A percentile compares a stretch with the other conserved stretches of the same genome.
phyloP scores from a whole-genome alignment of 805 yeast species.

The Lachancea kluyveri region DNA sequence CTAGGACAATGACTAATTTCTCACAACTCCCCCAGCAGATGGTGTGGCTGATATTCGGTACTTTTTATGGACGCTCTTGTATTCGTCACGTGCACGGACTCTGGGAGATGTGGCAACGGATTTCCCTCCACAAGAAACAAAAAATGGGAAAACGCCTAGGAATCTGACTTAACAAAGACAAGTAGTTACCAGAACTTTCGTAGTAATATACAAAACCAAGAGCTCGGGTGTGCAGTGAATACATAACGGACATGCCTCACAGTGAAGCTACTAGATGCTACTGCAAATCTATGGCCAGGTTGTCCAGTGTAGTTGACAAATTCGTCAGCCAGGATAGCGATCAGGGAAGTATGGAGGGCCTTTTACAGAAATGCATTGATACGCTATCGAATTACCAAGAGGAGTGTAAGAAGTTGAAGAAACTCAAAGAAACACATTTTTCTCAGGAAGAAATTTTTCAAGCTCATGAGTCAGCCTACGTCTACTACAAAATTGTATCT shows the following conservation, averaged over 20 bases:
- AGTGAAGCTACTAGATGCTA: constrained; percentile 2
- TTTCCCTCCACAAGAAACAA: no score
- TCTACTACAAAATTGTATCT: constrained; percentile 32
- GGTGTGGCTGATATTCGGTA: no score
- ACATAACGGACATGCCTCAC: constrained; percentile 10
- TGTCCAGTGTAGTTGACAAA: constrained; percentile 17
- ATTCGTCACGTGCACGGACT: no score
- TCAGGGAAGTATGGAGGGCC: constrained; percentile 17
- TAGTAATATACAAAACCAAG: no score
- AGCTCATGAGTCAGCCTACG: constrained; percentile 27
- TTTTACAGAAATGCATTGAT: constrained; percentile 27
- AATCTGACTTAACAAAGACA: no score
- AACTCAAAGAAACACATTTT: constrained; percentile 2
- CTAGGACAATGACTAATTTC: no score
- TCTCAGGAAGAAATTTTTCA: constrained; percentile 11
- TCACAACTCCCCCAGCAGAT: no score
- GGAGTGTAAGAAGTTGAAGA: constrained; percentile 22
- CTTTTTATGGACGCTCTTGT: no score
- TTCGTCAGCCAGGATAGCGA: constrained; percentile 19
- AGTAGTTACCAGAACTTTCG: no score
- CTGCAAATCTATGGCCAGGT: constrained; percentile 16
- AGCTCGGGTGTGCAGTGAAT: no score
- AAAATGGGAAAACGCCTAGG: no score
- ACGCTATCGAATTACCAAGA: constrained; percentile 28
- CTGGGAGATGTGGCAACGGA: no score